Evolutionary conservation across 2,329 filamentous ascomycete species (phyloP).

Genomic region (Colletotrichum gigasporum): DNA sequence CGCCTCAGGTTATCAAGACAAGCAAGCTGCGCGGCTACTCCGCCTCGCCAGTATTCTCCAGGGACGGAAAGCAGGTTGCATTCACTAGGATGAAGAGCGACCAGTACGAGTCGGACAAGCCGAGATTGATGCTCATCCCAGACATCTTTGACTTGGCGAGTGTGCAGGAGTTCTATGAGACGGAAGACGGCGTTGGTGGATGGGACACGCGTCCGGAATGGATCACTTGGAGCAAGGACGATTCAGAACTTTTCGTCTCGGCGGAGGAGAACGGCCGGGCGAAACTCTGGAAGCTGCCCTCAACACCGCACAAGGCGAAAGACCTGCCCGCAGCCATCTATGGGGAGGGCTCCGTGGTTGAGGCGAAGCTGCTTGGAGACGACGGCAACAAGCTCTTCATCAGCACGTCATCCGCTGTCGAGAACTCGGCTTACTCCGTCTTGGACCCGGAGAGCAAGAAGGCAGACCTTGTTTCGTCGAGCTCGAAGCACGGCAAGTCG

Average conservation of each 20-base stretch:
- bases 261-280: constrained; percentile 75
- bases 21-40: constrained; percentile 71
- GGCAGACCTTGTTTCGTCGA: constrained; percentile 65
- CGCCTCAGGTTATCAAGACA: constrained; percentile 64
- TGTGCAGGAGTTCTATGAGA: constrained; percentile 70
- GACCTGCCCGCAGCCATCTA: constrained; percentile 60
- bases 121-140: constrained; percentile 71
- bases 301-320: constrained; percentile 58
- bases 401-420: constrained; percentile 73
- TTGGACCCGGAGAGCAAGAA: constrained; percentile 56
- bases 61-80: constrained; percentile 73
- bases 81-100: constrained; percentile 82
- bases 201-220: constrained; percentile 69
- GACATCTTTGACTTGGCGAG: constrained; percentile 66
- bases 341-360: constrained; percentile 61
- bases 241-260: constrained; percentile 74
- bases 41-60: constrained; percentile 76
- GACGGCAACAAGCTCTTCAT: constrained; percentile 64
- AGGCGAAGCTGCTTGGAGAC: constrained; percentile 62
- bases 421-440: constrained; percentile 76
- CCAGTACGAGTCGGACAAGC: constrained; percentile 85
- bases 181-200: constrained; percentile 68
- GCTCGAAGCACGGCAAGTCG: constrained; percentile 70
- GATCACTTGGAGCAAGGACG: constrained; percentile 66
- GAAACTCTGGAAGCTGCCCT: constrained; percentile 70